Conservation (phyloP, 2,329 filamentous ascomycete species). For the Ophiosphaerella narmari region DNA sequence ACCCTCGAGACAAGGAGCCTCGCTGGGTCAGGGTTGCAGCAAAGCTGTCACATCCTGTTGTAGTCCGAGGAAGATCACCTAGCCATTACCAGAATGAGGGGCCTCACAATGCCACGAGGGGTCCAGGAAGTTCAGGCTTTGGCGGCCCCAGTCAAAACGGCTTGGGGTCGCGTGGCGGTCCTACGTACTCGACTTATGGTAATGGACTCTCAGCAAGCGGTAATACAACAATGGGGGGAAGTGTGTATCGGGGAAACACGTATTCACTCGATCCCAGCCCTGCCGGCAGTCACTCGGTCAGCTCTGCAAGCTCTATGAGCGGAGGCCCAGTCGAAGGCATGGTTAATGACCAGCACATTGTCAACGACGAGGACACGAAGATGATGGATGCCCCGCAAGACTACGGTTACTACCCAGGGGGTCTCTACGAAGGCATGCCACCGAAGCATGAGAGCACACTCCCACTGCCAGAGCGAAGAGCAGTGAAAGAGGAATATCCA, state of each 20-base stretch:
- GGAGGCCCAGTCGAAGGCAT: conserved; percentile 49
- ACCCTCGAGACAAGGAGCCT: conserved; percentile 29
- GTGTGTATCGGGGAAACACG: conserved; percentile 40
- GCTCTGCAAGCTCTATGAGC: conserved; percentile 50
- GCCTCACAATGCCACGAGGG: conserved; percentile 46
- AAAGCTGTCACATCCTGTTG: conserved; percentile 43
- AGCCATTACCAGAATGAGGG: conserved; percentile 55
- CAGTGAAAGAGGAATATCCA: conserved; percentile 50
- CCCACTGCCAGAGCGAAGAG: conserved; percentile 43
- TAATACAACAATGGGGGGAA: conserved; percentile 34
- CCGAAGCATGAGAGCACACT: conserved; percentile 37
- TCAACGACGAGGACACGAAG: conserved; percentile 44
- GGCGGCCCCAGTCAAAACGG: conserved; percentile 54
- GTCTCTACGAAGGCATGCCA: conserved; percentile 50
- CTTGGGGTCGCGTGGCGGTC: conserved; percentile 68
- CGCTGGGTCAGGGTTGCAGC: conserved; percentile 46
- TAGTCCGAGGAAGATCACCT: conserved; percentile 47
- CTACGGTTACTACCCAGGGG: conserved; percentile 54
- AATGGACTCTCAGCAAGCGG: conserved; percentile 40
- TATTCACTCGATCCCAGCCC: conserved; percentile 48
- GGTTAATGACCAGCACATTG: conserved; percentile 48
- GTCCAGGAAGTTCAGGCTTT: conserved; percentile 37
- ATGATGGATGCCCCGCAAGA: conserved; percentile 49
- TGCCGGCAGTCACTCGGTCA: conserved; percentile 50
- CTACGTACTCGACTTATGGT: conserved; percentile 42